These are phyloP conservation scores for Heimioporus retisporus DNA, from an alignment of 1,284 basidiomycete genomes.

Conservation along the genomic window DNA sequence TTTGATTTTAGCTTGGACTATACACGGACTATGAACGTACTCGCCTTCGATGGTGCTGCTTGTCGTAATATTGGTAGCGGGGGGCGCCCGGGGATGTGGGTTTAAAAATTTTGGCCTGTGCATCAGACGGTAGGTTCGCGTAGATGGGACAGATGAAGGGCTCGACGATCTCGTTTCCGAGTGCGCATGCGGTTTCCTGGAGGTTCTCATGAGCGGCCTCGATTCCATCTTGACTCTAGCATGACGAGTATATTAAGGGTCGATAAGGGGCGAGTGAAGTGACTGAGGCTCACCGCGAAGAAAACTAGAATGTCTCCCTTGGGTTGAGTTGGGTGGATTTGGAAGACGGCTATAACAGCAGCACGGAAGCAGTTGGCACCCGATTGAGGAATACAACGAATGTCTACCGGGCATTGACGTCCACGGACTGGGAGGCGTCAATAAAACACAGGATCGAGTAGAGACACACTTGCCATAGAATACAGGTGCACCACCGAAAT, in stretches of 20 bases:
- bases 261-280: neutral
- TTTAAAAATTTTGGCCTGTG: constrained; percentile 99
- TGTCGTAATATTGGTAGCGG: too few relatives aligned
- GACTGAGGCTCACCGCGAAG: constrained; percentile 76
- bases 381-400: constrained; percentile 98
- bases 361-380: constrained; percentile 99
- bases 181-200: constrained; percentile 93
- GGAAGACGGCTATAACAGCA: constrained; percentile 98
- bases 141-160: constrained; percentile 98
- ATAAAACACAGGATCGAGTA: neutral
- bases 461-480: constrained; percentile 78
- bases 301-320: constrained; percentile 99
- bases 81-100: constrained; percentile 91
- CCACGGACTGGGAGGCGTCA: constrained; percentile 80
- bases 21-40: constrained; percentile 47
- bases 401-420: constrained; percentile 97
- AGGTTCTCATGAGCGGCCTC: constrained; percentile 97
- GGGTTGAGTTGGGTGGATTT: constrained; percentile 99
- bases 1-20: constrained; percentile 8
- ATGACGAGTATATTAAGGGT: constrained; percentile 1
- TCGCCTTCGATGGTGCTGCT: too few relatives aligned
- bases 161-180: constrained; percentile 97
- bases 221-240: constrained; percentile 97
- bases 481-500: constrained; percentile 95
- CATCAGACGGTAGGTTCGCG: constrained; percentile 97